Percentiles rank a stretch among this genome's conserved stretches.
Conservation (phyloP, 306 rosid species). For the Erythrophleum fordii region DNA sequence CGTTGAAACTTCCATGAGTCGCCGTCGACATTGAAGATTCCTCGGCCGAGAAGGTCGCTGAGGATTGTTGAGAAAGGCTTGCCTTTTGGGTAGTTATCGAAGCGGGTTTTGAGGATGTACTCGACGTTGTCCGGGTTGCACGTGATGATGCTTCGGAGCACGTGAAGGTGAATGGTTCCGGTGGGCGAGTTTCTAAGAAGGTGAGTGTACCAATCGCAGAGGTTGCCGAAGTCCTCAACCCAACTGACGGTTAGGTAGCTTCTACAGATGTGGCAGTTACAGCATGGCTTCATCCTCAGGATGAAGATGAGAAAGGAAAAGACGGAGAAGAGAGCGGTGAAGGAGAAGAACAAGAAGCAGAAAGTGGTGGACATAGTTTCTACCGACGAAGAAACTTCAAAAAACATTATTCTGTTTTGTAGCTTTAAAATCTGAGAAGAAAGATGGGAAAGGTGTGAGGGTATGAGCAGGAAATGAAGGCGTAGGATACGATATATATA, state of each 20-base stretch:
- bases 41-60: constrained; percentile 80
- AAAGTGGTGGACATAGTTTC: constrained; percentile 50
- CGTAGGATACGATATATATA: not conserved
- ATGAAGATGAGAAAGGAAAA: constrained; percentile 68
- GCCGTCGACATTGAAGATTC: constrained; percentile 91
- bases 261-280: constrained; percentile 68
- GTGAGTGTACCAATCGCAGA: constrained; percentile 83
- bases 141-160: constrained; percentile 66
- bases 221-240: constrained; percentile 47
- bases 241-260: constrained; percentile 54
- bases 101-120: constrained; percentile 71
- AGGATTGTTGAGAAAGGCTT: constrained; percentile 70
- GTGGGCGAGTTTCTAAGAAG: constrained; percentile 60
- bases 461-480: not conserved
- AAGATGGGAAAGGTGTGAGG: not conserved
- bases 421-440: not conserved
- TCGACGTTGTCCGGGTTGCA: constrained; percentile 77
- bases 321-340: constrained; percentile 56
- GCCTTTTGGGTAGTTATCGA: constrained; percentile 85
- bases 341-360: constrained; percentile 63
- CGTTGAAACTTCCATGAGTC: constrained; percentile 76
- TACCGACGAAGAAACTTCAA: constrained; percentile 5
- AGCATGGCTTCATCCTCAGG: constrained; percentile 70
- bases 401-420: constrained; percentile 1
- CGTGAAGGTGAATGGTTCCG: constrained; percentile 70